Conservation (phyloP, 2,329 filamentous ascomycete genomes). For the Cercospora beticola region DNA sequence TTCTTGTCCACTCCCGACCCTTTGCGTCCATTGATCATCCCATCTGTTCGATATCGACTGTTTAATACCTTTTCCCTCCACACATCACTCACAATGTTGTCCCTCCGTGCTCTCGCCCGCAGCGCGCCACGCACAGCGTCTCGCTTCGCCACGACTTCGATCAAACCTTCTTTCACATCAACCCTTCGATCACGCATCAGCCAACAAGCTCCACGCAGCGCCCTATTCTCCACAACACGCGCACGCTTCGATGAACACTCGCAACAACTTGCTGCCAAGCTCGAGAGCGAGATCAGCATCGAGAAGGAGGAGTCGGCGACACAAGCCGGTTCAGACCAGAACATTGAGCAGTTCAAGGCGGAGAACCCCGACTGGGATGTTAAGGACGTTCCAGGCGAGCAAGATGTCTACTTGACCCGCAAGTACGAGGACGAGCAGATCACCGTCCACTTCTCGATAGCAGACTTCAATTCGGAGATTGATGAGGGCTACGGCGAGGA, state of each 20-base stretch:
- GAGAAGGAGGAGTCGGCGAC: slow-evolving; percentile 66
- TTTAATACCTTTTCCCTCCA: not conserved
- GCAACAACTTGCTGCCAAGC: slow-evolving; percentile 79
- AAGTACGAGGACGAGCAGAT: slow-evolving; percentile 85
- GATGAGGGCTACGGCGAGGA: slow-evolving; percentile 52
- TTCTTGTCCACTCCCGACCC: not conserved
- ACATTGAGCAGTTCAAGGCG: slow-evolving; percentile 79
- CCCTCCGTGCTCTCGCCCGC: slow-evolving; percentile 48
- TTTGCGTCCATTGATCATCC: not conserved
- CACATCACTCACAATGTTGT: slow-evolving; percentile 41
- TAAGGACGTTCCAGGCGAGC: slow-evolving; percentile 76
- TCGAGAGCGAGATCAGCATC: slow-evolving; percentile 78
- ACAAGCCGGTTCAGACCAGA: slow-evolving; percentile 59
- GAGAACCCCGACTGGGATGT: slow-evolving; percentile 74
- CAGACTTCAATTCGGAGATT: slow-evolving; percentile 64
- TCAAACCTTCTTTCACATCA: slow-evolving; percentile 34
- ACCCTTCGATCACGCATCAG: slow-evolving; percentile 23
- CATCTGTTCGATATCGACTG: slow-evolving; percentile 7
- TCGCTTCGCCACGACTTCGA: slow-evolving; percentile 43
- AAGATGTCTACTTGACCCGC: slow-evolving; percentile 82
- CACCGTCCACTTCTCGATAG: slow-evolving; percentile 79
- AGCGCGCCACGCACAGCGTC: slow-evolving; percentile 45
- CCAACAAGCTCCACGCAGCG: slow-evolving; percentile 29
- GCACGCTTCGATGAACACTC: slow-evolving; percentile 55
- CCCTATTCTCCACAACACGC: slow-evolving; percentile 46